These are phyloP conservation scores for Aristolochia californica DNA, from an alignment of 164 flowering plant genomes.

Conservation along the genomic window DNA sequence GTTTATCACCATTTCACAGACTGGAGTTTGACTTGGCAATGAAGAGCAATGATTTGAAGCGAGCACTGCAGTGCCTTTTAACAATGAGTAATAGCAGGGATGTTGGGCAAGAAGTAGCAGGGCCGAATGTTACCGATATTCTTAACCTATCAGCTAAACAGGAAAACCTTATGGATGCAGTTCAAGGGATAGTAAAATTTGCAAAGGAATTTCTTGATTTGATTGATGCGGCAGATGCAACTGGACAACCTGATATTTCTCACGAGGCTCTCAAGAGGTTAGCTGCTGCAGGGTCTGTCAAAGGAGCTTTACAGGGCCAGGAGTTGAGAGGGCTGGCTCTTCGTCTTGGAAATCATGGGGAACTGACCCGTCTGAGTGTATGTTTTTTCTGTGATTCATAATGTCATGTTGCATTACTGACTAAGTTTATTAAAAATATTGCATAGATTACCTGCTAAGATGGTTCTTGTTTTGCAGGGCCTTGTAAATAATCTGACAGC, in stretches of 20 bases:
- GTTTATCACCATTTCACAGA: conserved; percentile 23
- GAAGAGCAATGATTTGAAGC: conserved; percentile 91
- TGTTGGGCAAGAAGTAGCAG: conserved; percentile 64
- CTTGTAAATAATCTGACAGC: conserved; percentile 72
- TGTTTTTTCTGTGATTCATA: conserved; percentile 13
- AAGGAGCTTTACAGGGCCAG: conserved; percentile 79
- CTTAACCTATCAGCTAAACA: conserved; percentile 59
- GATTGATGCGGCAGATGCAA: conserved; percentile 99
- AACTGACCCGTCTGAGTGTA: conserved; percentile 84
- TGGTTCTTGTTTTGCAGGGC: conserved; percentile 32
- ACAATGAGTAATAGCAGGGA: conserved; percentile 98
- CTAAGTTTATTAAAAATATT: too few relatives aligned
- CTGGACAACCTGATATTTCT: conserved; percentile 90
- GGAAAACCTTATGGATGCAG: conserved; percentile 77
- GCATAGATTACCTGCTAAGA: not conserved
- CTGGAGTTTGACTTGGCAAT: conserved; percentile 96
- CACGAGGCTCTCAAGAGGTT: conserved; percentile 91
- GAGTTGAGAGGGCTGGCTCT: conserved; percentile 81
- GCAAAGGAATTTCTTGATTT: conserved; percentile 87
- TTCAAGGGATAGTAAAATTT: conserved; percentile 88
- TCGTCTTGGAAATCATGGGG: conserved; percentile 97
- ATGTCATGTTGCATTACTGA: too few relatives aligned
- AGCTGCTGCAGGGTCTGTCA: conserved; percentile 91
- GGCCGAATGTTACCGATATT: conserved; percentile 68
- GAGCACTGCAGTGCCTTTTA: conserved; percentile 92